Percentiles rank a stretch among this genome's conserved stretches.
These are phyloP conservation scores for Acrodontium crateriforme DNA, from an alignment of 2,329 filamentous ascomycete species.

Conservation along the genomic window DNA sequence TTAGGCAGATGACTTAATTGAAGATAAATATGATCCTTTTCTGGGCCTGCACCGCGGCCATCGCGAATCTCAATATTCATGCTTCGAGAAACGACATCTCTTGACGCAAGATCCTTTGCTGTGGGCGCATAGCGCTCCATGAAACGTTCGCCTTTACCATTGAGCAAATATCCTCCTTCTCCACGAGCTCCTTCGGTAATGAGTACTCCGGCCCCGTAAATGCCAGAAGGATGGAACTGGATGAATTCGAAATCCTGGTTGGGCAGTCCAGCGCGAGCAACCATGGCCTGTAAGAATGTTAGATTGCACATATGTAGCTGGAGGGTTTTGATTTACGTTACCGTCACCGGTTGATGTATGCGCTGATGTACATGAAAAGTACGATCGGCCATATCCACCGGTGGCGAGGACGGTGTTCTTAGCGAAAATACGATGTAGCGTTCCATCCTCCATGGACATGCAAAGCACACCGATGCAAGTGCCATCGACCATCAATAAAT, in stretches of 20 bases:
- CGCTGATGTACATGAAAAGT: constrained; percentile 36
- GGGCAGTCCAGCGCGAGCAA: constrained; percentile 33
- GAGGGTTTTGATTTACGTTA: constrained; percentile 17
- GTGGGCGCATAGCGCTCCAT: constrained; percentile 40
- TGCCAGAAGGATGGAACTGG: constrained; percentile 38
- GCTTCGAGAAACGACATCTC: constrained; percentile 34
- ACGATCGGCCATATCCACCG: constrained; percentile 37
- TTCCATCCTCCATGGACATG: constrained; percentile 37
- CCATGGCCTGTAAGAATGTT: constrained; percentile 28
- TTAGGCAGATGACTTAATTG: constrained; percentile 35
- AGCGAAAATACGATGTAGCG: constrained; percentile 34
- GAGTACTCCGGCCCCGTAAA: constrained; percentile 37
- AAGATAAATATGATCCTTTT: constrained; percentile 35
- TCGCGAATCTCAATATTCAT: constrained; percentile 38
- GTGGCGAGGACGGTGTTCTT: constrained; percentile 36
- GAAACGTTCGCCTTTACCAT: constrained; percentile 34
- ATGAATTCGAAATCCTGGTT: constrained; percentile 40
- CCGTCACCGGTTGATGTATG: constrained; percentile 38
- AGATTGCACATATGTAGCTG: background rate
- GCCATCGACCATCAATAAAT: constrained; percentile 35
- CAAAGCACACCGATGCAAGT: constrained; percentile 34
- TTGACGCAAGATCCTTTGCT: constrained; percentile 35
- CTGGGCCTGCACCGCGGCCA: constrained; percentile 31
- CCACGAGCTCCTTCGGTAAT: constrained; percentile 38
- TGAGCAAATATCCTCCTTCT: constrained; percentile 38